Conservation (phyloP, 2,329 filamentous ascomycete species). For the Epichloe uncinata region DNA sequence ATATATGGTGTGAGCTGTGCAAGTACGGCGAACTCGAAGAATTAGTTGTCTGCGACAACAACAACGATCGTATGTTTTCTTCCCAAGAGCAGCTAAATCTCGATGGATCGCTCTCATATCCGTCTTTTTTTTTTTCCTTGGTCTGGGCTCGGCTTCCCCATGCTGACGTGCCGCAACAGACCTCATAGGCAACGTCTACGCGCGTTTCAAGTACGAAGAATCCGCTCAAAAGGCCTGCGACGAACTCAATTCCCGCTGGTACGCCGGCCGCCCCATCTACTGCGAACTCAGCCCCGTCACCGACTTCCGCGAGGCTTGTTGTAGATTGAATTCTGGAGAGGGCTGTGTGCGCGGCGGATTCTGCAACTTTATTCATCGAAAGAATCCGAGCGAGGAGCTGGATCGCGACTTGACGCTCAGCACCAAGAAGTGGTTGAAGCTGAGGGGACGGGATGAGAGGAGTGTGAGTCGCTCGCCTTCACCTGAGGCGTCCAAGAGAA, state of each 20-base stretch:
- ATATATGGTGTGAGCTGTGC: slow-evolving; percentile 99
- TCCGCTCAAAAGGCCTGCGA: slow-evolving; percentile 88
- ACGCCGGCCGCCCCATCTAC: slow-evolving; percentile 92
- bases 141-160: not conserved
- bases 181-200: slow-evolving; percentile 97
- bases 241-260: slow-evolving; percentile 88
- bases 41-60: slow-evolving; percentile 97
- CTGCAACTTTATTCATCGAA: slow-evolving; percentile 98
- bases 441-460: slow-evolving; percentile 69
- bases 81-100: too few species aligned
- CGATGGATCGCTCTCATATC: too few species aligned
- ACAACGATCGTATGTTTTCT: slow-evolving; percentile 70
- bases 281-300: slow-evolving; percentile 95
- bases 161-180: slow-evolving; percentile 36
- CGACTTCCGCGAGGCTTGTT: slow-evolving; percentile 96
- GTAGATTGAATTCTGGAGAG: slow-evolving; percentile 84
- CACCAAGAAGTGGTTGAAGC: slow-evolving; percentile 93
- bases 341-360: slow-evolving; percentile 93
- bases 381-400: slow-evolving; percentile 81
- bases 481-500: slow-evolving; percentile 66
- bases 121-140: too few species aligned
- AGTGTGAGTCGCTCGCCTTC: slow-evolving; percentile 73
- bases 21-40: slow-evolving; percentile 97
- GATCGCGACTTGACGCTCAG: slow-evolving; percentile 75
- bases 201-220: slow-evolving; percentile 99